A percentile compares a stretch with the other conserved stretches of the same genome.
Conservation (phyloP, 768 basidiomycete genomes). For the Kwoniella dejecticola region DNA sequence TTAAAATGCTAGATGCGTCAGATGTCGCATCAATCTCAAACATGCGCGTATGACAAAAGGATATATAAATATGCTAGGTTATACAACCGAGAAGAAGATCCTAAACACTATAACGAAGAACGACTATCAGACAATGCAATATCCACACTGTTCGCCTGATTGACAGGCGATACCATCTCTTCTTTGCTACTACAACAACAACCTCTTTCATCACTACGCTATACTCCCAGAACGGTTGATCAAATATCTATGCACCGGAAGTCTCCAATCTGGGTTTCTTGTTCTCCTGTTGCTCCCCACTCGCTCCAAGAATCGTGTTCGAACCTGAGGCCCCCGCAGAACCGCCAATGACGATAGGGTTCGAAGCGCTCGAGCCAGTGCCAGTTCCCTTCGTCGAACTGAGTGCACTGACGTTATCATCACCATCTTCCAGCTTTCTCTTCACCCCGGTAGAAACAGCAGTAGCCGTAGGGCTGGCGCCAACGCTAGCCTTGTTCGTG, state of each 20-base stretch:
- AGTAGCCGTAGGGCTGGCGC: constrained; percentile 1
- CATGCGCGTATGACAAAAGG: too few species aligned
- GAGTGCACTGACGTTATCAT: too few species aligned
- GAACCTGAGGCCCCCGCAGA: not conserved
- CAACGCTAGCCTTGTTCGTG: not conserved
- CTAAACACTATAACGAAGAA: not conserved
- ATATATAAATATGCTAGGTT: constrained; percentile 18
- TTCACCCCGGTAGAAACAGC: constrained; percentile 23
- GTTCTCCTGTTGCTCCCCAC: constrained; percentile 24
- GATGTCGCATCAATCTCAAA: too few species aligned
- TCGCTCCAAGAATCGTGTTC: not conserved
- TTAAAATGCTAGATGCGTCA: too few species aligned
- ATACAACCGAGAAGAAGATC: constrained; percentile 4
- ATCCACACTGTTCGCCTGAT: not conserved
- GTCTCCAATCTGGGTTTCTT: constrained; percentile 40
- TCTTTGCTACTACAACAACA: too few species aligned
- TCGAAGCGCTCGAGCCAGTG: not conserved
- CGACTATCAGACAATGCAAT: not conserved
- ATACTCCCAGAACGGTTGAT: too few species aligned
- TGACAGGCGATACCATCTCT: not conserved
- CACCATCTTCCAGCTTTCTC: constrained; percentile 29
- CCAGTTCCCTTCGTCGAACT: not conserved
- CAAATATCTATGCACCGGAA: constrained; percentile 1
- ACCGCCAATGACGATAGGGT: not conserved
- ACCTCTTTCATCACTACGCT: too few species aligned